phyloP scores from a whole-genome alignment of 805 yeast genomes.

The Ascoidea tarda region DNA sequence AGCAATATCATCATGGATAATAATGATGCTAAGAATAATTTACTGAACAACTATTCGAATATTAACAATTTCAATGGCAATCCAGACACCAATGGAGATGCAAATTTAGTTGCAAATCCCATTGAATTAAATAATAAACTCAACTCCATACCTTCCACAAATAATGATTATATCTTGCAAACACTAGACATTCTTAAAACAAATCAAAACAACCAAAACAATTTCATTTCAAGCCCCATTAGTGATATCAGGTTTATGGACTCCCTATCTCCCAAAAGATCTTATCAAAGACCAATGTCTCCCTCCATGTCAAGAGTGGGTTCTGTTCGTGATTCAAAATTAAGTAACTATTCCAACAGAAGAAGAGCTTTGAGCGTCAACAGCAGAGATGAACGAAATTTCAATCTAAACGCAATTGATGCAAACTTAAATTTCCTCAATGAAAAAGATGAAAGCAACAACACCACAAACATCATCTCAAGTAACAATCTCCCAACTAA shows the following conservation, averaged over 20 bases:
- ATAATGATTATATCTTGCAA: too few species aligned
- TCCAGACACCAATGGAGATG: neutral
- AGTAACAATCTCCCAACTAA: neutral
- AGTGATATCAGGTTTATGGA: too few species aligned
- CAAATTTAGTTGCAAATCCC: neutral
- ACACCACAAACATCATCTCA: neutral
- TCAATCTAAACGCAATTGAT: neutral
- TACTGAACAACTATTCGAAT: too few species aligned
- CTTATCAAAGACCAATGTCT: neutral
- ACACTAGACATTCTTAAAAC: too few species aligned
- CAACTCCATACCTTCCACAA: too few species aligned
- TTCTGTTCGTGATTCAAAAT: neutral
- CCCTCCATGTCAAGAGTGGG: neutral
- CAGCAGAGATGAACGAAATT: neutral
- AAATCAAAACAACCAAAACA: too few species aligned
- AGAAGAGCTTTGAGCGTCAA: neutral
- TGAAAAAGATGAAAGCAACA: neutral
- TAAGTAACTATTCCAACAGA: neutral
- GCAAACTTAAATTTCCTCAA: neutral
- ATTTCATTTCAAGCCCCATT: too few species aligned
- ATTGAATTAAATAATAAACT: too few species aligned
- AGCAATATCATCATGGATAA: too few species aligned
- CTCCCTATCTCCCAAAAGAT: too few species aligned
- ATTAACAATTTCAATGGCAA: too few species aligned
- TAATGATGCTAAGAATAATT: too few species aligned